These are phyloP conservation scores for Pisolithus thermaeus DNA, from an alignment of 1,284 basidiomycete species.

Conservation along the genomic window DNA sequence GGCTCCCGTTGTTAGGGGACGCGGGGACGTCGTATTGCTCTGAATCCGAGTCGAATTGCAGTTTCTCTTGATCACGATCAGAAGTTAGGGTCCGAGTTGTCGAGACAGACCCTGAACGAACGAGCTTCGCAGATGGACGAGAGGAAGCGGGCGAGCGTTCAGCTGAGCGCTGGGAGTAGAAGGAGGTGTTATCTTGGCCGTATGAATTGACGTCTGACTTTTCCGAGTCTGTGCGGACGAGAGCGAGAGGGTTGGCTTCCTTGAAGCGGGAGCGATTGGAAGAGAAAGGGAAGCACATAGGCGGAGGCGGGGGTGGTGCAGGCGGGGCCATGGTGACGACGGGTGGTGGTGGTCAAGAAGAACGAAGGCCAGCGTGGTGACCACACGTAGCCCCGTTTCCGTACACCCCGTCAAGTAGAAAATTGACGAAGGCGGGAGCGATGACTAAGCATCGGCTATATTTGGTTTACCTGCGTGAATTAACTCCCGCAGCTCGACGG, in stretches of 20 bases:
- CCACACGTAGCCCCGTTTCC: background rate
- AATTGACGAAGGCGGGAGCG: background rate
- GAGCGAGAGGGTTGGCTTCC: conserved; percentile 28
- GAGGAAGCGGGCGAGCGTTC: conserved; percentile 17
- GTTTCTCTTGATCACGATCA: conserved; percentile 29
- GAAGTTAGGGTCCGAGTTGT: conserved; percentile 24
- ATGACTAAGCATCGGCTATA: background rate
- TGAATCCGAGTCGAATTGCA: conserved; percentile 53
- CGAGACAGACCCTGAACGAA: conserved; percentile 29
- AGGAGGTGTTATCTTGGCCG: conserved; percentile 25
- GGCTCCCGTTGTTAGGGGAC: conserved; percentile 11
- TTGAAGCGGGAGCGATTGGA: conserved; percentile 26
- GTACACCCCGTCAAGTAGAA: background rate
- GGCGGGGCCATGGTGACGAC: conserved; percentile 35
- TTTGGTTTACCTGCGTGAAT: too few species aligned
- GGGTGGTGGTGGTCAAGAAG: conserved; percentile 4
- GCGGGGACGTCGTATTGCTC: conserved; percentile 44
- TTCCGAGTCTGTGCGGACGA: conserved; percentile 28
- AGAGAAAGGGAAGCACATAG: conserved; percentile 50
- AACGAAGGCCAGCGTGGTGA: conserved; percentile 14
- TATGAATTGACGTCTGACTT: conserved; percentile 26
- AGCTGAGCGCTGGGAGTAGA: conserved; percentile 22
- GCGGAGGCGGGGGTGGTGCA: conserved; percentile 46
- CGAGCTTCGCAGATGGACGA: conserved; percentile 21
- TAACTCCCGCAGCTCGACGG: too few species aligned